Base-by-base conservation (phyloP, 176 grass and related monocot species). In the Oryza meridionalis region DNA sequence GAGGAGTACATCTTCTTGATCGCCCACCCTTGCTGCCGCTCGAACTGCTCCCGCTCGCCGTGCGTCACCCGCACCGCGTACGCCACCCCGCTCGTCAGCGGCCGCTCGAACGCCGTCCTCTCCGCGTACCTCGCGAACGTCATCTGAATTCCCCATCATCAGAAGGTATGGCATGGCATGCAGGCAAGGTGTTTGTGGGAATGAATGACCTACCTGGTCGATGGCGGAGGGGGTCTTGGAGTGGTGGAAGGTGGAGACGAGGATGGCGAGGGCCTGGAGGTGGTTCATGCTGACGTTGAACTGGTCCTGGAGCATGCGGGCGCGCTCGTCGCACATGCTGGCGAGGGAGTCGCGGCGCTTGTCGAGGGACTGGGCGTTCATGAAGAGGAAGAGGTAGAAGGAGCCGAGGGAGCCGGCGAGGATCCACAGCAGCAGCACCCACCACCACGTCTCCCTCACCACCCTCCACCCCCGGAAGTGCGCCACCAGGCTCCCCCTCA, bases 211-310 rank as follows among this genome's bases (percentile, higher is more conserved):
- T 37, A 37, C 96, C 93, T 99, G 97, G 91, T 96, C 94, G 82
- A 99, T 91, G 22, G 93, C 97, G 72, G 97, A 96, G 0, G 97
- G 97, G 33, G 27, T 86, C 61, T 90, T 94, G 9, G 91, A 67
- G 78, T 99, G 97, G 81, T 99, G 93, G 89, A 99, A 99, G 27
- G 97, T 99, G 70, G 91, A 94, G 67, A 99, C 86, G 27, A 99
- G 91, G 37, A 96, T 96, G 37, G 97, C 97, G 77, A 99, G 88
- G 13, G 97, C 97, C 88, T 99, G 97, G 4, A 99, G 88, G 77
- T 99, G 97, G 64, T 96, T 96, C 93, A 99, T 94, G 89, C 90
- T 92, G 86, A 99, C 97, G 82, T 99, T 99, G 79, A 99, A 94
- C 88, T 99, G 97, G 59, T 99, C 97, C 79, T 99, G 97, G 31